Conservation (phyloP, 129 eudicot species). For the Oenanthe sinensis region DNA sequence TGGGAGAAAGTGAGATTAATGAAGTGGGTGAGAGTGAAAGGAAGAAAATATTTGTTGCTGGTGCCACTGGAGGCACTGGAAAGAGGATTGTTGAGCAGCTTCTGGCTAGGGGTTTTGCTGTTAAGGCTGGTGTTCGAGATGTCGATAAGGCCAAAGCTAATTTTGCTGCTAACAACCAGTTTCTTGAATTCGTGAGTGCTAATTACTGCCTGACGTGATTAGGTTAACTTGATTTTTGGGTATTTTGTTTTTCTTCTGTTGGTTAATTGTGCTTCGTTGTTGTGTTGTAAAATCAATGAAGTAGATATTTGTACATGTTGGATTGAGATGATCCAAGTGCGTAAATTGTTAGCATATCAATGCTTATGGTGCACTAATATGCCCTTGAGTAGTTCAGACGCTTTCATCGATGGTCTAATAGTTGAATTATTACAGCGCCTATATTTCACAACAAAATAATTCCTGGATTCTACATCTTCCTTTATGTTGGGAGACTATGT, state of each 20-base stretch:
- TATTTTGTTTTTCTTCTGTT: no score
- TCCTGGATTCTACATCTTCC: not conserved
- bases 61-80: constrained; percentile 92
- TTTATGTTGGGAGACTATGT: not conserved
- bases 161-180: constrained; percentile 40
- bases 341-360: not conserved
- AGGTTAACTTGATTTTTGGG: not conserved
- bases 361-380: not conserved
- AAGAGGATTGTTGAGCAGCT: constrained; percentile 91
- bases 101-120: constrained; percentile 85
- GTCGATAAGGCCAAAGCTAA: constrained; percentile 54
- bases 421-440: not conserved
- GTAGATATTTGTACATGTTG: not conserved
- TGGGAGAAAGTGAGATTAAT: constrained; percentile 49
- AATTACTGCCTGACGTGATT: not conserved
- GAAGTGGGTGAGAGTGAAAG: constrained; percentile 29
- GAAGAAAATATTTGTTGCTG: constrained; percentile 87
- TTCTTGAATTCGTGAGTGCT: constrained; percentile 63
- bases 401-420: not conserved
- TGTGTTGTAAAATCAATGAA: not conserved
- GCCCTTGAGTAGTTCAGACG: not conserved
- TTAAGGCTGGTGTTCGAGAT: constrained; percentile 89
- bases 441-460: not conserved
- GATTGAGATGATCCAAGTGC: not conserved
- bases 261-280: not conserved